These are phyloP conservation scores for Trametes pubescens DNA, from an alignment of 1,284 basidiomycete genomes.

Conservation along the genomic window DNA sequence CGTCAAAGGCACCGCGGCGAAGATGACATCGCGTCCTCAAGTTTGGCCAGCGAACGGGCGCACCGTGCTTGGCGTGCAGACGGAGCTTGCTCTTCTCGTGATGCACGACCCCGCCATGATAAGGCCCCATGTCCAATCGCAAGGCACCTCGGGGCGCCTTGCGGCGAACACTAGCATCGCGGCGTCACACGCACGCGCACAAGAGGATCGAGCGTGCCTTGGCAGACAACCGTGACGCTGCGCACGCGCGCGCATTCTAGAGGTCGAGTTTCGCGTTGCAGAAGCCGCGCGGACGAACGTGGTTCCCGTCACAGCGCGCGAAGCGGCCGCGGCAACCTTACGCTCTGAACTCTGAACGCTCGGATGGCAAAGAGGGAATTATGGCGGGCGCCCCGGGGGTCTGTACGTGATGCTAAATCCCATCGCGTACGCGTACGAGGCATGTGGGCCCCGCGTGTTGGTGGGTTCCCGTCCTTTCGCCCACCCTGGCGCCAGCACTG, in stretches of 20 bases:
- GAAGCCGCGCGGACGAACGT: constrained; percentile 2
- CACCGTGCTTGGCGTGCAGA: constrained; percentile 2
- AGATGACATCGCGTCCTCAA: neutral
- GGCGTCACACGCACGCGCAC: neutral
- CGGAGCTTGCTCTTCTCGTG: constrained; percentile 14
- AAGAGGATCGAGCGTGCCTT: neutral
- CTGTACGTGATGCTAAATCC: neutral
- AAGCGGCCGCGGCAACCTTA: neutral
- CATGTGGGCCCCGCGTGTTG: too few species aligned
- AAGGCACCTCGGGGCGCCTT: constrained; percentile 10
- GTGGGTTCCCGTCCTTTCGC: neutral
- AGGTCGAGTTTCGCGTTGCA: neutral
- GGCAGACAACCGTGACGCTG: neutral
- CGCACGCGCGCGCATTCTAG: constrained; percentile 1
- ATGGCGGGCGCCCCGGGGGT: constrained; percentile 5
- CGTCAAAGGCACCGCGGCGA: constrained; percentile 1
- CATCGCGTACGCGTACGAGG: neutral
- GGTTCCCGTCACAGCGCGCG: constrained; percentile 5
- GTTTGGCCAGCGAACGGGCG: neutral
- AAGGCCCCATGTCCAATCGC: constrained; percentile 5
- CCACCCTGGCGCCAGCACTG: neutral
- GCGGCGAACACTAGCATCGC: neutral
- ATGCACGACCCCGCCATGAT: constrained; percentile 2
- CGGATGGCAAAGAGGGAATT: neutral
- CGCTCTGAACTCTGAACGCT: constrained; percentile 5